A percentile compares a stretch with the other conserved stretches of the same genome.
Evolutionary conservation across 1,284 basidiomycete genomes (phyloP).

Genomic region (Coniferiporia weirii): DNA sequence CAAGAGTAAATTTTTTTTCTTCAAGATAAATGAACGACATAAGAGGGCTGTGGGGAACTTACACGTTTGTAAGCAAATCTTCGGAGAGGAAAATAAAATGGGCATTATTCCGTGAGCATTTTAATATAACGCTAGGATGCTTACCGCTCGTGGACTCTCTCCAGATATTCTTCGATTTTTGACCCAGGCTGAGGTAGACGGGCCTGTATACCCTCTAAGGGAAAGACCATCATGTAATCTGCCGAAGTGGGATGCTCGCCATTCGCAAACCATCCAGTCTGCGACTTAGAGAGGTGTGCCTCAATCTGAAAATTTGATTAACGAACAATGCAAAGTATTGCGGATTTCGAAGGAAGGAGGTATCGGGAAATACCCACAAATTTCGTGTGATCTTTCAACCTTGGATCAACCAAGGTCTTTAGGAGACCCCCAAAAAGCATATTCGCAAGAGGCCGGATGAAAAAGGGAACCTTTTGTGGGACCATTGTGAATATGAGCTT

Average conservation of each 20-base stretch:
- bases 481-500: constrained; percentile 30
- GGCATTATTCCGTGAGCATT: not conserved
- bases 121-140: not conserved
- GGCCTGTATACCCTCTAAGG: constrained; percentile 26
- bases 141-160: constrained; percentile 30
- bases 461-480: constrained; percentile 31
- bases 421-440: constrained; percentile 29
- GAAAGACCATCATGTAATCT: constrained; percentile 39
- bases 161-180: constrained; percentile 28
- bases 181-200: constrained; percentile 21
- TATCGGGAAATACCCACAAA: constrained; percentile 25
- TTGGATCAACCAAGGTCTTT: constrained; percentile 27
- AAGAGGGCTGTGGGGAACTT: constrained; percentile 8
- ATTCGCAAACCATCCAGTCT: constrained; percentile 34
- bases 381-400: constrained; percentile 28
- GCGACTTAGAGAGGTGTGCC: constrained; percentile 29
- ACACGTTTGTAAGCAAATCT: constrained; percentile 30
- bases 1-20: not conserved
- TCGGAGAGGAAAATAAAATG: not conserved
- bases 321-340: constrained; percentile 9
- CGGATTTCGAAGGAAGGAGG: not conserved
- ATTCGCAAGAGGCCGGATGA: constrained; percentile 32
- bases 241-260: constrained; percentile 34
- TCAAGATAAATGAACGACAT: not conserved
- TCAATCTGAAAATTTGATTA: constrained; percentile 29